Percentiles rank a stretch among this genome's conserved stretches.
Conservation (phyloP, 2,329 filamentous ascomycete species). For the Sclerotinia borealis region DNA sequence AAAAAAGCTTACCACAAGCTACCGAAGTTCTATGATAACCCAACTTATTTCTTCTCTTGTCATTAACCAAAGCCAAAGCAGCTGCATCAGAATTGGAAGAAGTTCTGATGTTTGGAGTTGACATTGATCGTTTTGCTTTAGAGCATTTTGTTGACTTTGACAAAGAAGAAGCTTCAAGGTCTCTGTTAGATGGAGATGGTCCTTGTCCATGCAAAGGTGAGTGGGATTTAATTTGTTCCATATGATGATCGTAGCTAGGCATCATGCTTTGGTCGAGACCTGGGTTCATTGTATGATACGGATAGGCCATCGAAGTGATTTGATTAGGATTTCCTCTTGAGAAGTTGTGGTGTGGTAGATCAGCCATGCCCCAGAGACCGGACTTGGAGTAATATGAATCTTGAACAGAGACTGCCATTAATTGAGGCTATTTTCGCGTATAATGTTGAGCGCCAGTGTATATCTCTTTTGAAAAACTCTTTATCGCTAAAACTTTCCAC, state of each 20-base stretch:
- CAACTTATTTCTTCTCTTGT: conserved; percentile 81
- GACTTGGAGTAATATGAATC: conserved; percentile 27
- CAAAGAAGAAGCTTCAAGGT: conserved; percentile 13
- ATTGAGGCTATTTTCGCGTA: conserved; percentile 21
- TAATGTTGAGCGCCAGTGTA: conserved; percentile 12
- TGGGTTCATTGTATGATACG: conserved; percentile 25
- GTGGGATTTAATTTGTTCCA: conserved; percentile 21
- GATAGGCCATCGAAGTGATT: conserved; percentile 28
- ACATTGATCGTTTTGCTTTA: conserved; percentile 43
- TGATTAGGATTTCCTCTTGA: conserved; percentile 21
- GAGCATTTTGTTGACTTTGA: conserved; percentile 20
- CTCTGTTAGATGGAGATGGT: conserved; percentile 21
- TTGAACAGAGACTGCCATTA: conserved; percentile 33
- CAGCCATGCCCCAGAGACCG: conserved; percentile 30
- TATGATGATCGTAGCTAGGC: conserved; percentile 26
- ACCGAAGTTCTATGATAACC: conserved; percentile 94
- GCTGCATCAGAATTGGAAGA: conserved; percentile 34
- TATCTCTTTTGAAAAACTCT: conserved; percentile 8
- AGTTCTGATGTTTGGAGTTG: conserved; percentile 43
- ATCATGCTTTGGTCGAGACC: conserved; percentile 28
- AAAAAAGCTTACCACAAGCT: conserved; percentile 73
- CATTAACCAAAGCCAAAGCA: conserved; percentile 37
- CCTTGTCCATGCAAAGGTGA: conserved; percentile 20
- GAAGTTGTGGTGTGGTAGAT: conserved; percentile 23
- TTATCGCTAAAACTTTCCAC: background rate